Base-by-base conservation (phyloP, 73 alveolate genomes). In the Urostyla sp. region DNA sequence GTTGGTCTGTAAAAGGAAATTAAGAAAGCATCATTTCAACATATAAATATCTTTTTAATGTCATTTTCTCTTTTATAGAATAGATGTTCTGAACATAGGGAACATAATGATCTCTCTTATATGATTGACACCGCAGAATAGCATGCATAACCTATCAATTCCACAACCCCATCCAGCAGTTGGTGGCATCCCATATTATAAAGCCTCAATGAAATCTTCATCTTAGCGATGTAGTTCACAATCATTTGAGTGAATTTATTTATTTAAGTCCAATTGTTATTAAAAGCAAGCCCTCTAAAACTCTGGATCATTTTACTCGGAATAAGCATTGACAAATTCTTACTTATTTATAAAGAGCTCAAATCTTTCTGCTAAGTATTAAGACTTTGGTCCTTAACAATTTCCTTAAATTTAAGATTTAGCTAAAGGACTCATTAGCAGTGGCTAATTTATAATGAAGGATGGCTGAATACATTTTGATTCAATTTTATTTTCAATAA, bases 161-260 rank as follows among this genome's bases (percentile, higher is more conserved):
- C 99, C 99, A 72, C 95, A 60, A 20, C 99, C 99, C 97, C 97
- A 95, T 34, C 99, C 99, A 36, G 97, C 99, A 46, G 99, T 95
- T 44, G 99, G 99, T 11, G 99, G 99, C 78, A 96, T 57, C 3
- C 98, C 99, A 84, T 96, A 95, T 76, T 94, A 97, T 75, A 96
- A 84, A 11, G 98, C 97, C 58, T 92, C 94, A 20, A 94, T 67
- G 81, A 91, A 96, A 73, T 87, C 96, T 72, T 91, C 96, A 88
- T 96, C 99, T 37, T 87, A 80, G 56, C 91, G 87, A 72, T 91
- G 90, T 28, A 98, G 96, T 84, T 96, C 99, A 52, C n/a, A n/a
- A n/a, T 87, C 95, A 84, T 96, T 99, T 6, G 92, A 95, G 13
- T 43, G 30, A 5, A 85, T 89, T 18, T 87, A 95, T 63, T 80